These are phyloP conservation scores for Exophiala sp. DNA, from an alignment of 2,329 filamentous ascomycete genomes.

Conservation along the genomic window DNA sequence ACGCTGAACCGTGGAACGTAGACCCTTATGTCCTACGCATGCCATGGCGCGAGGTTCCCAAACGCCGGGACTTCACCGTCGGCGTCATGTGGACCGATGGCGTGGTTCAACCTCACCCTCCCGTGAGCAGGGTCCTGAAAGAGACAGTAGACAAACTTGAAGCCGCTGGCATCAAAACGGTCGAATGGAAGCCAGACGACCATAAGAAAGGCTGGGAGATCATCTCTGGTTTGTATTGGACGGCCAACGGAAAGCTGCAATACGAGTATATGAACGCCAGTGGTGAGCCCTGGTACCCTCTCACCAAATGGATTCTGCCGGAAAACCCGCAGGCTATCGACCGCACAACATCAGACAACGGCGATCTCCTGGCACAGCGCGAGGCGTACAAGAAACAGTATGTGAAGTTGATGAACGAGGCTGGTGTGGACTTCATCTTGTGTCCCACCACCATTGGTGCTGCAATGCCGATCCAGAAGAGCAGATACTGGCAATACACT, in stretches of 20 bases:
- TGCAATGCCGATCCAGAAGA: no score
- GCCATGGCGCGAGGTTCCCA: no score
- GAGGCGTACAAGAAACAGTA: no score
- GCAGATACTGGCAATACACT: no score
- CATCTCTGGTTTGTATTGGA: background rate
- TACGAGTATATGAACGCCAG: conserved; percentile 48
- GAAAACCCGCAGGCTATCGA: conserved; percentile 49
- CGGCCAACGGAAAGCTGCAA: conserved; percentile 57
- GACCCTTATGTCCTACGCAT: no score
- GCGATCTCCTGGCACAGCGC: background rate
- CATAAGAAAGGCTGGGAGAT: background rate
- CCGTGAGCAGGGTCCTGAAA: no score
- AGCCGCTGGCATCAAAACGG: background rate
- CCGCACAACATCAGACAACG: conserved; percentile 38
- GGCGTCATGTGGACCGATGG: no score
- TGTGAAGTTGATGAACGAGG: no score
- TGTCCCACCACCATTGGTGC: no score
- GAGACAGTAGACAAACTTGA: conserved; percentile 33
- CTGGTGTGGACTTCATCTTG: no score
- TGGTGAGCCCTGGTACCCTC: conserved; percentile 56
- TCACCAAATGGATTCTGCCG: conserved; percentile 57
- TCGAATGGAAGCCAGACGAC: background rate
- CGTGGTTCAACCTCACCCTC: no score
- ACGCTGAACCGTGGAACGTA: no score
- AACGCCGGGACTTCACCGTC: conserved; percentile 9